Percentiles rank a stretch among this genome's conserved stretches.
Evolutionary conservation across 495 filamentous ascomycete genomes (phyloP).

Genomic region (Xylaria acuta): DNA sequence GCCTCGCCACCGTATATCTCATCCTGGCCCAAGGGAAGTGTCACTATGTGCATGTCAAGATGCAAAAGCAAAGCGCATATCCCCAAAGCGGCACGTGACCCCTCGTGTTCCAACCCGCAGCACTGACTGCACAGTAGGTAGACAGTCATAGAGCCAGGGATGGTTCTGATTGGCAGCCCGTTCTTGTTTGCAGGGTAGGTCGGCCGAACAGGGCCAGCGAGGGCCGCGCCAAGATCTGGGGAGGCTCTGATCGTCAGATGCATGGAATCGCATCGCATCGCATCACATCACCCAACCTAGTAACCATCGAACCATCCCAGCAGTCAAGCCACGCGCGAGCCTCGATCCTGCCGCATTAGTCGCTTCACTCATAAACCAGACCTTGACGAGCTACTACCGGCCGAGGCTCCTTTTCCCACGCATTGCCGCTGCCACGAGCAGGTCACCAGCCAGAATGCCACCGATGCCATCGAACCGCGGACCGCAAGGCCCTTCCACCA

Average conservation of each 20-base stretch:
- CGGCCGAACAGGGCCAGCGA: not conserved
- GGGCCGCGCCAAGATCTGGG: slow-evolving; percentile 30
- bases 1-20: not conserved
- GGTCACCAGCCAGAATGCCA: slow-evolving; percentile 48
- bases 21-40: not conserved
- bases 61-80: not conserved
- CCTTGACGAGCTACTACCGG: not conserved
- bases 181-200: slow-evolving; percentile 7
- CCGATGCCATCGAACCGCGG: slow-evolving; percentile 51
- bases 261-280: slow-evolving; percentile 5
- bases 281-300: slow-evolving; percentile 8
- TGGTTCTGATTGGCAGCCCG: too few species aligned
- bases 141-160: too few species aligned
- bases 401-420: not conserved
- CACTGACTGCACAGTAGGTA: too few species aligned
- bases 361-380: not conserved
- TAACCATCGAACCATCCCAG: slow-evolving; percentile 1
- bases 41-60: not conserved
- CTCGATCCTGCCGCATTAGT: not conserved
- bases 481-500: slow-evolving; percentile 73
- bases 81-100: not conserved
- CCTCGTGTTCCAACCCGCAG: not conserved
- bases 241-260: slow-evolving; percentile 12
- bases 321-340: not conserved
- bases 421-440: not conserved